Percentiles rank a stretch among this genome's conserved stretches.
phyloP scores from a whole-genome alignment of 306 rosid species.

The Trifolium pratense region DNA sequence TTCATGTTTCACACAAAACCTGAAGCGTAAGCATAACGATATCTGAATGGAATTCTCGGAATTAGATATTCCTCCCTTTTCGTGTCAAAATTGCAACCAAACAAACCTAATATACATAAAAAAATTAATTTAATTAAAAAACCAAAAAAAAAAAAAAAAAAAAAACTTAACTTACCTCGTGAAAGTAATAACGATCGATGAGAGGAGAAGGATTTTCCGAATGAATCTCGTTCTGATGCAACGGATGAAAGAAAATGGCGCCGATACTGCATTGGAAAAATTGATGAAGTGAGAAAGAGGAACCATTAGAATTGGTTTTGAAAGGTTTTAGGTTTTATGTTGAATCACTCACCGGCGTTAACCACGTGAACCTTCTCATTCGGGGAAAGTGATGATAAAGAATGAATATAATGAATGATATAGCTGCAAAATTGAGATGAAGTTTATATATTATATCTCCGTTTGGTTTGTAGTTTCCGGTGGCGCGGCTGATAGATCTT shows the following conservation, averaged over 20 bases:
- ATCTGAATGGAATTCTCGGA: slow-evolving; percentile 42
- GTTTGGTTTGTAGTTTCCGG: not conserved
- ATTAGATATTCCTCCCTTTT: slow-evolving; percentile 42
- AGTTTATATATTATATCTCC: not conserved
- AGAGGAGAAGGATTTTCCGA: slow-evolving; percentile 42
- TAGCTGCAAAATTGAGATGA: not conserved
- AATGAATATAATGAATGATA: not conserved
- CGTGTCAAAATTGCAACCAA: slow-evolving; percentile 46
- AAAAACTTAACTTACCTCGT: slow-evolving; percentile 48
- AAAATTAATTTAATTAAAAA: slow-evolving; percentile 4
- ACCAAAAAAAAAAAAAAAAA: not conserved
- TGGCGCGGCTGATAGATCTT: not conserved
- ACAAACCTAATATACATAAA: slow-evolving; percentile 51
- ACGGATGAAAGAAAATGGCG: slow-evolving; percentile 58
- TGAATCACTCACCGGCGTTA: slow-evolving; percentile 60
- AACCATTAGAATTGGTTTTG: not conserved
- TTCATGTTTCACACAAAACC: slow-evolving; percentile 52
- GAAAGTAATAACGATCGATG: slow-evolving; percentile 45
- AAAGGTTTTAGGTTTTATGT: not conserved
- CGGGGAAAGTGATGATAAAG: not conserved
- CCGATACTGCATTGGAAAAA: slow-evolving; percentile 60
- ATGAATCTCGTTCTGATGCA: slow-evolving; percentile 43
- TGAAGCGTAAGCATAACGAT: slow-evolving; percentile 66
- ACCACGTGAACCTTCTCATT: slow-evolving; percentile 66
- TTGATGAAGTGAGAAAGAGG: not conserved